Base-by-base conservation (phyloP, 2,329 filamentous ascomycete species). In the Colletotrichum paranaense region DNA sequence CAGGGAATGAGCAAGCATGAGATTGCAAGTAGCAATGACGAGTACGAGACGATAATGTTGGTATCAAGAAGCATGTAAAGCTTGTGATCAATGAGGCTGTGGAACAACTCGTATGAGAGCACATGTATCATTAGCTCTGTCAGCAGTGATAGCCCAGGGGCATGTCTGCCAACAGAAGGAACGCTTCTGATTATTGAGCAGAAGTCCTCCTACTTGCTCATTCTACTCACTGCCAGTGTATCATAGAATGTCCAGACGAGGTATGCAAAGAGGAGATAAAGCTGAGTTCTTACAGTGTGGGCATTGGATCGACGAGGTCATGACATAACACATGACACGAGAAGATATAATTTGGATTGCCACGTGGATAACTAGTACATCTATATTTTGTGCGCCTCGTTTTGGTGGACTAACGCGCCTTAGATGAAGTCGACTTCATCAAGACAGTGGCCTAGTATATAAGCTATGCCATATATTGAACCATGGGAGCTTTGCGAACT, bases 371-470 rank as follows among this genome's bases (percentile, higher is more conserved):
- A 49, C 42, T 4, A 49, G n/a, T 49, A 49, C 4, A 49, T 22
- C 42, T 49, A 49, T 11, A n/a, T 49, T 49, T 49, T 49, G 7
- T n/a, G 42, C 19, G 42, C 19, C 19, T 19, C 42, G 8, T 11
- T 22, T 4, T 11, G n/a, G 7, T 8, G 2, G 19, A 22, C 42
- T n/a, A n/a, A 49, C 14, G 16, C 5, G 19, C 42, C 16, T 5
- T 5, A 8, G 1, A 12, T 14, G 12, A 1, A 19, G 19, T 12
- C 2, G n/a, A 30, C 1, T 6, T 8, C 0, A 9, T 22, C 5
- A 28, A 24, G 1, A 4, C 3, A 1, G 16, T 22, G 30, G 5
- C 19, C 35, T 3, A 8, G 16, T 19, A 9, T 5, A 28, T 24
- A 49, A 2, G 26, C 30, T 4, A 6, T 8, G 5, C 46, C 7